Conservation (phyloP, 495 filamentous ascomycete species). For the Bacidia gigantensis region DNA sequence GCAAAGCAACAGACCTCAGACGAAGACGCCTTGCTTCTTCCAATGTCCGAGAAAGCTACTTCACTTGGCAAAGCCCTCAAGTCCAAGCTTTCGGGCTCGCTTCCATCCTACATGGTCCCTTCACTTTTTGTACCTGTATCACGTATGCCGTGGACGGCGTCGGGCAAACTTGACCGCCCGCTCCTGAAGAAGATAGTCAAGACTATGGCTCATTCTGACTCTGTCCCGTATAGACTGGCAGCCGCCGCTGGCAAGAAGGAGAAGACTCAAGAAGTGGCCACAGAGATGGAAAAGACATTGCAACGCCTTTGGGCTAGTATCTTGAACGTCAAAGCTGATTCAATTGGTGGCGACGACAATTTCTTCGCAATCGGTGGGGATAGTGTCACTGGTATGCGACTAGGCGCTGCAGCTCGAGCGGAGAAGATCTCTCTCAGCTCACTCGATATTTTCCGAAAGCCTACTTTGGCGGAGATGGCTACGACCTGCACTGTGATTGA, state of each 20-base stretch:
- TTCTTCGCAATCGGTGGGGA: conserved; percentile 44
- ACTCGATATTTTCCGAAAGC: conserved; percentile 25
- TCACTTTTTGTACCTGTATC: conserved; percentile 15
- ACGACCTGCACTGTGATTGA: conserved; percentile 1
- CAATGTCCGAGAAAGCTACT: conserved; percentile 5
- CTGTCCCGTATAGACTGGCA: conserved; percentile 9
- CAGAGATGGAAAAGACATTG: conserved; percentile 19
- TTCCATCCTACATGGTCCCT: conserved; percentile 23
- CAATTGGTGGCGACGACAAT: conserved; percentile 27
- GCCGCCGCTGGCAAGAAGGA: neutral
- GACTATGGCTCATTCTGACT: conserved; percentile 7
- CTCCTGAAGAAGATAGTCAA: conserved; percentile 5
- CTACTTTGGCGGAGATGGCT: conserved; percentile 25
- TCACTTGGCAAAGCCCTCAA: conserved; percentile 10
- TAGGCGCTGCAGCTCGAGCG: conserved; percentile 26
- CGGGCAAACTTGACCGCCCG: conserved; percentile 17
- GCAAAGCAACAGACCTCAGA: neutral
- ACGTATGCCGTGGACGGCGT: conserved; percentile 18
- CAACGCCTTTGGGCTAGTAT: conserved; percentile 22
- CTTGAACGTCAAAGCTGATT: conserved; percentile 16
- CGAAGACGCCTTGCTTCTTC: neutral
- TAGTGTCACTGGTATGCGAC: conserved; percentile 38
- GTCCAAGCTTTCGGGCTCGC: conserved; percentile 8
- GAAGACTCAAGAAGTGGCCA: conserved; percentile 2
- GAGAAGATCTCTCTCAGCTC: conserved; percentile 23